Conservation (phyloP, 140 eudicot genomes). For the Stevia rebaudiana region DNA sequence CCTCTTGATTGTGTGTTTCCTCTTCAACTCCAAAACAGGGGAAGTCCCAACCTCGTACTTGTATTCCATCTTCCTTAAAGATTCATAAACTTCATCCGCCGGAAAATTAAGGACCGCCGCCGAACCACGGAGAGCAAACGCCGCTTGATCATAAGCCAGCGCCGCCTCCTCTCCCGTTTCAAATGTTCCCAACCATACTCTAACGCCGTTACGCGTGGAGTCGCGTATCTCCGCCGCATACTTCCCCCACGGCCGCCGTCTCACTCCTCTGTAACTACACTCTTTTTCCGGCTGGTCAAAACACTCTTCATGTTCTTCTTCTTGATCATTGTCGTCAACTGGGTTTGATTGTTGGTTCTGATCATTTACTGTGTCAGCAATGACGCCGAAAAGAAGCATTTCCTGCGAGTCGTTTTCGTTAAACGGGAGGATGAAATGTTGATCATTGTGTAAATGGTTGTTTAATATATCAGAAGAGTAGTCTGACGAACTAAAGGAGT, state of each 20-base stretch:
- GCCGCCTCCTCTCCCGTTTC: constrained; percentile 56
- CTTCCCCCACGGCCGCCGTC: constrained; percentile 63
- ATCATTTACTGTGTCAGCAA: neutral
- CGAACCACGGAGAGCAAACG: constrained; percentile 45
- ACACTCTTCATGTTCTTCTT: neutral
- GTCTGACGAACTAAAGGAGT: constrained; percentile 20
- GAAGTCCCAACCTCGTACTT: constrained; percentile 42
- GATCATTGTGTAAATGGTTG: neutral
- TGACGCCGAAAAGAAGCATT: constrained; percentile 45
- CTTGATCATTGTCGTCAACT: neutral
- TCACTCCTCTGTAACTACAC: constrained; percentile 40
- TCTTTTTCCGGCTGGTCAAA: constrained; percentile 22
- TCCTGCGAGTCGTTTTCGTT: constrained; percentile 53
- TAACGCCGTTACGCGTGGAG: constrained; percentile 48
- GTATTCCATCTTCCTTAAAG: constrained; percentile 40
- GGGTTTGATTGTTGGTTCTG: no score
- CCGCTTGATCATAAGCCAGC: constrained; percentile 59
- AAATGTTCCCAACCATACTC: constrained; percentile 63
- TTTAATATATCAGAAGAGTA: neutral
- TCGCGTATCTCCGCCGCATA: constrained; percentile 61
- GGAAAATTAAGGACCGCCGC: constrained; percentile 46
- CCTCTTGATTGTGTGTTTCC: constrained; percentile 34
- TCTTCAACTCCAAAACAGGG: constrained; percentile 51
- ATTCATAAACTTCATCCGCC: constrained; percentile 38
- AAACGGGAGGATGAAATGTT: constrained; percentile 37